phyloP scores from a whole-genome alignment of 129 eudicot genomes.

The Tanacetum coccineum region DNA sequence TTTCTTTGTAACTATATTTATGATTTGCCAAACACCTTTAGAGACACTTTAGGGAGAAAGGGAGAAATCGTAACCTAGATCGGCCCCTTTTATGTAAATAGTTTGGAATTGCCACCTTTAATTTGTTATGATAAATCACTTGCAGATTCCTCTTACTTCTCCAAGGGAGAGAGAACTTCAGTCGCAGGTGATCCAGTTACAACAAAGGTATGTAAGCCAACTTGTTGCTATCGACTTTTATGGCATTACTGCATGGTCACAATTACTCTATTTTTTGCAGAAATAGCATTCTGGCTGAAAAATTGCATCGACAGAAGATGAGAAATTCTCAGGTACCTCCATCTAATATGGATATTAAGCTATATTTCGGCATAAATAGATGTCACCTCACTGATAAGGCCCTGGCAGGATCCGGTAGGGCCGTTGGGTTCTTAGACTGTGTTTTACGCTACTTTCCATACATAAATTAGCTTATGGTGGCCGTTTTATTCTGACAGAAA shows the following conservation, averaged over 20 bases:
- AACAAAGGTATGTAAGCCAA: slow-evolving; percentile 61
- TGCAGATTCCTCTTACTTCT: slow-evolving; percentile 56
- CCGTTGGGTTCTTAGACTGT: neutral
- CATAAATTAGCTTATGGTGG: neutral
- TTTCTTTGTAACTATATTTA: neutral
- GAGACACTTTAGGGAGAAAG: neutral
- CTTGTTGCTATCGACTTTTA: neutral
- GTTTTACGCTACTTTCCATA: neutral
- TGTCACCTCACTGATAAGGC: neutral
- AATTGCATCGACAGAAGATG: slow-evolving; percentile 66
- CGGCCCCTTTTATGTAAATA: neutral
- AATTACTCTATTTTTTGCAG: slow-evolving; percentile 32
- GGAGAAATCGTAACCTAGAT: neutral
- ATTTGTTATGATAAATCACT: neutral
- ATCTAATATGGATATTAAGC: neutral
- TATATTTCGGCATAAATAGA: neutral
- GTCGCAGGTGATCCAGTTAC: slow-evolving; percentile 65
- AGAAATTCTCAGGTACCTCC: slow-evolving; percentile 30
- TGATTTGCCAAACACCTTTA: neutral
- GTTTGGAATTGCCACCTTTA: neutral
- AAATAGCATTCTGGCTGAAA: slow-evolving; percentile 65
- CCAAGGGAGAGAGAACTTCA: slow-evolving; percentile 73
- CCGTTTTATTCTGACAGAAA: neutral
- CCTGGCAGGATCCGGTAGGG: neutral
- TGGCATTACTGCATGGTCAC: neutral